A percentile compares a stretch with the other conserved stretches of the same genome.
phyloP scores from a whole-genome alignment of 495 filamentous ascomycete genomes.

The Thermothielavioides terrestris region DNA sequence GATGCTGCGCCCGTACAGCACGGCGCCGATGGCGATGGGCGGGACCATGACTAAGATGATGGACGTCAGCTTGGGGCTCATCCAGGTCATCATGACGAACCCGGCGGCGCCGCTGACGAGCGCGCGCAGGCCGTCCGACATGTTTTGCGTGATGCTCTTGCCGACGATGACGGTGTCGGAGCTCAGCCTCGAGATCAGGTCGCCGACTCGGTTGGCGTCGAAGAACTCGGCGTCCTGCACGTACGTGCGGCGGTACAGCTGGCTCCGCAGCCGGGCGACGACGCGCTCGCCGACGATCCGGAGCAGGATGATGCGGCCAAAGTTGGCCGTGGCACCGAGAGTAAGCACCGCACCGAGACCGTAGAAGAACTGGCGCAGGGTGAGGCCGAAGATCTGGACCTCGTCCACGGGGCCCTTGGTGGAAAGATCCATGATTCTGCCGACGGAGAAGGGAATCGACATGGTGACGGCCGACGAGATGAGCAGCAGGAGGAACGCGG shows the following conservation, averaged over 20 bases:
- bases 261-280: slow-evolving; percentile 78
- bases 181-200: slow-evolving; percentile 87
- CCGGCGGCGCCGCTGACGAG: slow-evolving; percentile 83
- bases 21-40: slow-evolving; percentile 81
- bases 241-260: slow-evolving; percentile 83
- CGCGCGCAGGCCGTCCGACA: slow-evolving; percentile 86
- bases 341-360: slow-evolving; percentile 32
- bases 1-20: slow-evolving; percentile 82
- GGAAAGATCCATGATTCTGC: slow-evolving; percentile 76
- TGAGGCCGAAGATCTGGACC: slow-evolving; percentile 25
- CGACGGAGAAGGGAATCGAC: slow-evolving; percentile 92
- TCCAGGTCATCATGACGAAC: slow-evolving; percentile 83
- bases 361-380: slow-evolving; percentile 31
- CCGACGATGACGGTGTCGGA: slow-evolving; percentile 96
- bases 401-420: slow-evolving; percentile 32
- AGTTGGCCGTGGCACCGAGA: slow-evolving; percentile 59
- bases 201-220: slow-evolving; percentile 92
- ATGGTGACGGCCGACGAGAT: slow-evolving; percentile 86
- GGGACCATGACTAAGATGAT: slow-evolving; percentile 81
- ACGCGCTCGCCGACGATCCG: slow-evolving; percentile 94
- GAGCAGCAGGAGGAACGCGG: slow-evolving; percentile 75
- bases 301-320: slow-evolving; percentile 85
- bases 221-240: slow-evolving; percentile 98
- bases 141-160: slow-evolving; percentile 95
- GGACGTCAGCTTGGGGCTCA: slow-evolving; percentile 82